Percentiles rank a stretch among this genome's conserved stretches.
Conservation (phyloP, 495 filamentous ascomycete species). For the Cudoniella acicularis region DNA sequence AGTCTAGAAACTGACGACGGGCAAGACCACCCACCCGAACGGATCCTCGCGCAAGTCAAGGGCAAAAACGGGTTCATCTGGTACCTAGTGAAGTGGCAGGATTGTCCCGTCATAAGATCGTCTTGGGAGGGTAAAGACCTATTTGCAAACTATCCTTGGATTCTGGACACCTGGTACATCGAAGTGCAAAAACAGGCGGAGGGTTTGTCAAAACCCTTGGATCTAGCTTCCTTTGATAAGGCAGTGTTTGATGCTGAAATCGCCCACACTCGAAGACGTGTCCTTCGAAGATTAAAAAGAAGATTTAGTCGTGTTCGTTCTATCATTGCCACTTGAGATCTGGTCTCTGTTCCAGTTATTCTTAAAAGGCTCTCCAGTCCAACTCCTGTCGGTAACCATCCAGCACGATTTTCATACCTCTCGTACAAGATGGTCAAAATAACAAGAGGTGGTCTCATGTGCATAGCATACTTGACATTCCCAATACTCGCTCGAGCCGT, state of each 20-base stretch:
- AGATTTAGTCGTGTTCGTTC: slow-evolving; percentile 18
- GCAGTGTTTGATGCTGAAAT: slow-evolving; percentile 13
- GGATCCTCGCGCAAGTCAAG: slow-evolving; percentile 21
- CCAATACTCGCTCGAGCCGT: slow-evolving; percentile 11
- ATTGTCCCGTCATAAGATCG: slow-evolving; percentile 25
- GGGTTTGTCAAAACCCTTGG: slow-evolving; percentile 18
- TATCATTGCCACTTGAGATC: slow-evolving; percentile 19
- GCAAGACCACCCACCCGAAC: slow-evolving; percentile 21
- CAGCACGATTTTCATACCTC: background rate
- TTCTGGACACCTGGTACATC: slow-evolving; percentile 19
- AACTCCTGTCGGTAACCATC: background rate
- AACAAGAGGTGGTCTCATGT: background rate
- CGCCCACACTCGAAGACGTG: slow-evolving; percentile 15
- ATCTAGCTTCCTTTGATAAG: slow-evolving; percentile 18
- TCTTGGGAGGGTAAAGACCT: slow-evolving; percentile 19
- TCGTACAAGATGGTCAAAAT: slow-evolving; percentile 9
- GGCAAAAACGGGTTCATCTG: slow-evolving; percentile 11
- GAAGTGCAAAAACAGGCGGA: slow-evolving; percentile 19
- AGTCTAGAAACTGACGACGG: slow-evolving; percentile 25
- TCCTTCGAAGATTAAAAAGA: slow-evolving; percentile 19
- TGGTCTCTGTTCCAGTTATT: slow-evolving; percentile 5
- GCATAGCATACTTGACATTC: slow-evolving; percentile 12
- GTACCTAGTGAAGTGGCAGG: slow-evolving; percentile 29
- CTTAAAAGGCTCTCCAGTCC: background rate
- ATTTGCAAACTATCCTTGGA: slow-evolving; percentile 8